These are phyloP conservation scores for Verruconis gallopava DNA, from an alignment of 2,329 filamentous ascomycete species.

Conservation along the genomic window DNA sequence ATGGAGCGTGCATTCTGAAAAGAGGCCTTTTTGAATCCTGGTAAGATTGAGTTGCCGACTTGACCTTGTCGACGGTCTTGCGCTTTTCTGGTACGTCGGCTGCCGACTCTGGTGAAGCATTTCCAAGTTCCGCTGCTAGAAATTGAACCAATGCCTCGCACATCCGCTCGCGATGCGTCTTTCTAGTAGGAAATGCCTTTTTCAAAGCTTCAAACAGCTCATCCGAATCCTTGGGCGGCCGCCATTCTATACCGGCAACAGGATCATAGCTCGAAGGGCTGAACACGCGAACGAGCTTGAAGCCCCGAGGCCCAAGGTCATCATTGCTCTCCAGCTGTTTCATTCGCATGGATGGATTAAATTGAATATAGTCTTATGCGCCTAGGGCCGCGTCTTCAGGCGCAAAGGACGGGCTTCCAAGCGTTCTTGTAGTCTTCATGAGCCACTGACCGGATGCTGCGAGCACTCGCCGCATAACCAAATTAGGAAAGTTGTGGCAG, in stretches of 20 bases:
- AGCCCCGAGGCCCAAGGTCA: neutral
- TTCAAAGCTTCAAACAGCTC: constrained; percentile 26
- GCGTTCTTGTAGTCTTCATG: too few relatives aligned
- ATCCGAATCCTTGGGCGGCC: constrained; percentile 25
- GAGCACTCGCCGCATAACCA: too few relatives aligned
- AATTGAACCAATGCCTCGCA: constrained; percentile 25
- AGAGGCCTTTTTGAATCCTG: neutral
- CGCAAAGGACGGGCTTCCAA: too few relatives aligned
- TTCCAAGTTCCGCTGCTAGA: constrained; percentile 21
- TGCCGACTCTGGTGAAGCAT: constrained; percentile 11
- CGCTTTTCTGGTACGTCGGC: neutral
- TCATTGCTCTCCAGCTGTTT: too few relatives aligned
- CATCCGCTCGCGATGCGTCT: constrained; percentile 26
- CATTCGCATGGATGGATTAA: too few relatives aligned
- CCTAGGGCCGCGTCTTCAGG: too few relatives aligned
- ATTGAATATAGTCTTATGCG: too few relatives aligned
- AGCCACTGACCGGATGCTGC: too few relatives aligned
- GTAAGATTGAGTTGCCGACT: neutral
- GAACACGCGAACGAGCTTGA: neutral
- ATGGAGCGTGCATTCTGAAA: too few relatives aligned
- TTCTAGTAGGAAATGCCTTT: constrained; percentile 21
- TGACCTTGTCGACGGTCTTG: neutral
- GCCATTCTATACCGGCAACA: constrained; percentile 21
- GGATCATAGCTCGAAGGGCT: constrained; percentile 18
- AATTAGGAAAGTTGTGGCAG: too few relatives aligned